Evolutionary conservation across 2,329 filamentous ascomycete species (phyloP), one percentile per base, ranked within the genome.

Genomic region (Phyllosticta capitalensis): DNA sequence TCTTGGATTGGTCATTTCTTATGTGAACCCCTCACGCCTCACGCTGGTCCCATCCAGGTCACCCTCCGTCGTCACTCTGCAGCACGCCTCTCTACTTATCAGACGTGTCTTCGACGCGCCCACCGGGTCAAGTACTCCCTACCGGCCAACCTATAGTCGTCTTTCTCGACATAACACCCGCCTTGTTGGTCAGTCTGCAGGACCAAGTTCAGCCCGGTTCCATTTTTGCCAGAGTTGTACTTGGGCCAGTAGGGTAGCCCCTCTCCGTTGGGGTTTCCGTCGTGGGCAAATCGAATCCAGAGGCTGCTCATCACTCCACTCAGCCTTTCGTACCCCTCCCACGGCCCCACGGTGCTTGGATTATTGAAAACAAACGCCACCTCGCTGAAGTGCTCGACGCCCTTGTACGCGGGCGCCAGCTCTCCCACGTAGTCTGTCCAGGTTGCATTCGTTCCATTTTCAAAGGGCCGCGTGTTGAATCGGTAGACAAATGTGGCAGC

Each of bases 31-130:
- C 17, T 45, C 17, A 45, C 12, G 7, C 38, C 14, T 45, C 12
- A 14, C 14, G 38, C 38, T 45, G 17, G 38, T n/a, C 17, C 38
- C 38, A 45, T 45, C 38, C 17, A 17, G 14, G 38, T 45, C 17
- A 45, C 38, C 4, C 7, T 45, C 17, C 38, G 38, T n/a, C 38
- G 3, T 45, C 38, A n/a, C 38, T 45, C 38, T 45, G 38, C 14
- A 45, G 38, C n/a, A 17, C 38, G 14, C 17, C 17, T n/a, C 5
- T 45, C 17, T 45, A 45, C 38, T 52, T 5, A 26, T 55, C 54
- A 72, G n/a, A 73, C 70, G 65, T 73, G 71, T 45, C 70, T 69
- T 60, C 69, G 65, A 62, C 71, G 67, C 26, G 71, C 71, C 71
- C 71, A 73, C 61, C 69, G 58, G 1, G 52, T 68, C 57, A 73